Base-by-base conservation (phyloP, 441 rosid genomes). In the Populus hybrid region DNA sequence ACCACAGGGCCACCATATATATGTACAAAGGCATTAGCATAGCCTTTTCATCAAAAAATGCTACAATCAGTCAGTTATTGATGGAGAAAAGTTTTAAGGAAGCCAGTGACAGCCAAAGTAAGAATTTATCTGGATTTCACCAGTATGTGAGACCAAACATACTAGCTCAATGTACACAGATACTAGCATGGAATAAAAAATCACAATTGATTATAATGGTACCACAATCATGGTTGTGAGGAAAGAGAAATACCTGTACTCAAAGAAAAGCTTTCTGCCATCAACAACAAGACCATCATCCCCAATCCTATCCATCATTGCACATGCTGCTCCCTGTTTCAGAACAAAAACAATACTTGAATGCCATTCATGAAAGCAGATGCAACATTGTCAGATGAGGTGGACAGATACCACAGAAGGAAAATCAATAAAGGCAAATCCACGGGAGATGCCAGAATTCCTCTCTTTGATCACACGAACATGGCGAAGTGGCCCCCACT, bases 401-500 rank as follows among this genome's bases (percentile, higher is more conserved):
- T 14, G 32, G 24, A 35, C 19, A 69, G 70, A 67, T 66, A 95
- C 99, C 94, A 87, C 91, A 7, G 98, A 88, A 71, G 94, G 97
- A 82, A 95, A 95, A 85, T 95, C 98, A 71, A 95, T 85, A 81
- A 95, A 95, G 67, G 99, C 97, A 89, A 94, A 92, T 76, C 99
- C 98, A 76, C 97, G 99, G 73, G 98, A 92, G 75, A 89, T 69
- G 71, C 99, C 99, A 75, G 97, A 91, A 86, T 78, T 86, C 80
- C 93, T 82, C 86, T 95, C 99, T 81, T 91, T 95, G 79, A 95
- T 94, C 71, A 95, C 91, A 61, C 97, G 98, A 16, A 93, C 97
- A 87, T 92, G 86, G 36, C 97, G 91, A 84, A 95, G 93, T 6
- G 97, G 99, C 75, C 95, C 99, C 98, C 98, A 95, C 76, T 92